Base-by-base conservation (phyloP, 2,329 filamentous ascomycete species). In the Aureobasidium sp. region DNA sequence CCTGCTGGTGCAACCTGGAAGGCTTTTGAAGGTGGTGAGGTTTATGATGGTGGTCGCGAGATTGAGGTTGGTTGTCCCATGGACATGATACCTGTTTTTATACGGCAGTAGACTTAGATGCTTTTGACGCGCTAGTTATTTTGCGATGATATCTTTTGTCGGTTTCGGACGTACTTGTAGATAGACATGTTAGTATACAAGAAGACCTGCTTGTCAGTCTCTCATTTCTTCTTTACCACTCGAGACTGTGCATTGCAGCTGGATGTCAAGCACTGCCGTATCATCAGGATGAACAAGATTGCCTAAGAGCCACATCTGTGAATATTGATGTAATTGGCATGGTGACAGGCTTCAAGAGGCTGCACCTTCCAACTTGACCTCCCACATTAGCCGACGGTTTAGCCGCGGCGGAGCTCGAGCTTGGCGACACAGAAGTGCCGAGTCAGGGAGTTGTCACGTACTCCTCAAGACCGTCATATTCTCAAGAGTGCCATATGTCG, bases 1-100 rank as follows among this genome's bases (percentile, higher is more conserved):
- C 84, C 84, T 0, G 65, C 62, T 9, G 78, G 78, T 5, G 70
- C 69, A 4, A 72, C 66, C n/a, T 83, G 81, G 81, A 76, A 71
- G 59, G 65, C 71, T 7, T 76, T 76, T 65, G 73, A 73, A 49
- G 69, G 70, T 2, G 68, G 73, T 3, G 63, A 69, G 27, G 62
- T 66, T 1, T 73, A 71, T 65, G 67, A 74, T 15, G 78, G 78
- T 39, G 79, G 78, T 3, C 67, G 65, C n/a, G 68, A 67, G 15
- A 65, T 78, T n/a, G 72, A 75, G 45, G 72, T 78, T 3, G 71
- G 76, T 1, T 77, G 76, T 65, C 77, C 79, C 9, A 71, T 82
- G 62, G 75, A 76, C 17, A 70, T 67, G 1, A 81, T 81, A 74
- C 80, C 80, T 9, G 76, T 82, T 3, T 80, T 82, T 66, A 68